Conservation (phyloP, 192 early-diverging fungal species). For the Phlyctochytrium bullatum region DNA sequence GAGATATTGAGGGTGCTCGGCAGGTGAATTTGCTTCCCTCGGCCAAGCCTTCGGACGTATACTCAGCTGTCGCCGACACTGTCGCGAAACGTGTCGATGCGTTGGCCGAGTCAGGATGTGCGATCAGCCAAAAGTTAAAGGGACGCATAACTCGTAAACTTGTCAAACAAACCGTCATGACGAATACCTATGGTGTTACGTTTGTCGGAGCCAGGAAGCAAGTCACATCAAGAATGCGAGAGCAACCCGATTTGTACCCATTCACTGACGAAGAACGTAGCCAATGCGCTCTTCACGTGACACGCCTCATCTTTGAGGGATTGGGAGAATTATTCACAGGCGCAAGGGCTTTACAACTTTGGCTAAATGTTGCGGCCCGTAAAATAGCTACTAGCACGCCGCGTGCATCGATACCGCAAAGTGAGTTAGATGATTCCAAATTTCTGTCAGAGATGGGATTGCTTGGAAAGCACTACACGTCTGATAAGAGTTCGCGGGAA, state of each 20-base stretch:
- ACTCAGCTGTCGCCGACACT: slow-evolving; percentile 79
- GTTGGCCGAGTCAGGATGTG: slow-evolving; percentile 57
- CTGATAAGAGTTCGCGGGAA: slow-evolving; percentile 18
- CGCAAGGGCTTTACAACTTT: slow-evolving; percentile 87
- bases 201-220: slow-evolving; percentile 89
- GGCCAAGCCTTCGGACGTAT: slow-evolving; percentile 86
- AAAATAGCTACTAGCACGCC: slow-evolving; percentile 80
- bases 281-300: slow-evolving; percentile 68
- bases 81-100: slow-evolving; percentile 69
- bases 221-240: slow-evolving; percentile 80
- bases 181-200: slow-evolving; percentile 98
- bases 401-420: slow-evolving; percentile 33
- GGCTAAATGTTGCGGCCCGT: slow-evolving; percentile 85
- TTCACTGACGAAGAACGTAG: slow-evolving; percentile 66
- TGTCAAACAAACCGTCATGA: slow-evolving; percentile 99
- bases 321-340: slow-evolving; percentile 86
- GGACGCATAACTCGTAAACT: slow-evolving; percentile 84
- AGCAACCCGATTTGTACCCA: slow-evolving; percentile 50
- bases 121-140: slow-evolving; percentile 35
- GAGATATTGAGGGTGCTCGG: slow-evolving; percentile 80
- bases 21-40: slow-evolving; percentile 86
- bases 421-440: slow-evolving; percentile 41
- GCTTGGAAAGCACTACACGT: slow-evolving; percentile 33
- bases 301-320: slow-evolving; percentile 77
- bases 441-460: slow-evolving; percentile 34